Conservation (phyloP, 129 eudicot species). For the Pseudognaphalium luteoalbum region DNA sequence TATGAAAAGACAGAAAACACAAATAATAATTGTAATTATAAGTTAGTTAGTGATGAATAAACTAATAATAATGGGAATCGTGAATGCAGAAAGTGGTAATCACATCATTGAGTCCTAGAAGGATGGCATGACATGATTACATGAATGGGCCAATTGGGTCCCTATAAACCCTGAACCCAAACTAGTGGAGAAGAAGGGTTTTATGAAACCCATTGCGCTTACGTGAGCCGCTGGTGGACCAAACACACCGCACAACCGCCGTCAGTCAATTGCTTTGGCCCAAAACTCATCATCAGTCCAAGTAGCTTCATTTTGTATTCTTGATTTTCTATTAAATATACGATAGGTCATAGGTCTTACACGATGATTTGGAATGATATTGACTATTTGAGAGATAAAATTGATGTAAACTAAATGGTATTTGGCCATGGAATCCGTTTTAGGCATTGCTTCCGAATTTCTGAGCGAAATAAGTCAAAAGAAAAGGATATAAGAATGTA, state of each 20-base stretch:
- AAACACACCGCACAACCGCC: conserved; percentile 25
- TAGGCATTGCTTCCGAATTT: too few relatives aligned
- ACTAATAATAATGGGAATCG: background rate
- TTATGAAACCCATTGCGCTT: conserved; percentile 29
- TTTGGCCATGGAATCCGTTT: too few relatives aligned
- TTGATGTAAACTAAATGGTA: too few relatives aligned
- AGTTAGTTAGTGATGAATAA: background rate
- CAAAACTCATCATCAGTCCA: conserved; percentile 13
- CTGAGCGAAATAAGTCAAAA: too few relatives aligned
- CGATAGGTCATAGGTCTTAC: too few relatives aligned
- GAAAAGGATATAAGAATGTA: too few relatives aligned
- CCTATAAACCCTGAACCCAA: conserved; percentile 1
- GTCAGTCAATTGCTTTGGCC: conserved; percentile 17
- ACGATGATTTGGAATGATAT: too few relatives aligned
- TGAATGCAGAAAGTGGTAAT: conserved; percentile 1
- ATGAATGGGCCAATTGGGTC: conserved; percentile 6
- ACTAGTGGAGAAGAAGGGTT: conserved; percentile 17
- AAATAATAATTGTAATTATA: too few relatives aligned
- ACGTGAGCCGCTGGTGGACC: background rate
- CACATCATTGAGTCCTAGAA: conserved; percentile 12
- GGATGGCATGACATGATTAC: conserved; percentile 12
- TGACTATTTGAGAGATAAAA: too few relatives aligned
- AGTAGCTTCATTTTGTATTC: background rate
- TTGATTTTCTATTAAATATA: background rate
- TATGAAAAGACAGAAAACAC: too few relatives aligned